These are phyloP conservation scores for Davidsoniella eucalypti DNA, from an alignment of 2,329 filamentous ascomycete genomes.

Conservation along the genomic window DNA sequence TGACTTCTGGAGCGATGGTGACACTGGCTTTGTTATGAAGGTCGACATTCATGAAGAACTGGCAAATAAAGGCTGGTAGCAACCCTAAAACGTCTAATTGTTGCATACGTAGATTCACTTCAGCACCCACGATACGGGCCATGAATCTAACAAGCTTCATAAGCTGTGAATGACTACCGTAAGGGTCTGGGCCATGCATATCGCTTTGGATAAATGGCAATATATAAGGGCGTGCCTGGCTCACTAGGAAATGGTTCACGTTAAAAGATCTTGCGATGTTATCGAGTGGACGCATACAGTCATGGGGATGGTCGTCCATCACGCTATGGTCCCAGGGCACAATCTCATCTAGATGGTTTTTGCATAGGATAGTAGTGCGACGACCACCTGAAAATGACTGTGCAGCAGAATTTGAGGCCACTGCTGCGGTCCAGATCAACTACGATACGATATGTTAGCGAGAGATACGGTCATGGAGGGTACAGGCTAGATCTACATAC, in stretches of 20 bases:
- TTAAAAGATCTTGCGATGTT: conserved; percentile 48
- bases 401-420: conserved; percentile 56
- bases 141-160: conserved; percentile 41
- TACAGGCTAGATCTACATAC: conserved; percentile 34
- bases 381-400: conserved; percentile 48
- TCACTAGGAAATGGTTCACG: conserved; percentile 89
- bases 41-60: conserved; percentile 69
- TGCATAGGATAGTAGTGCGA: conserved; percentile 54
- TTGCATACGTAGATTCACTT: conserved; percentile 63
- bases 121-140: conserved; percentile 53
- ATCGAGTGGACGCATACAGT: conserved; percentile 12
- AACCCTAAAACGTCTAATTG: conserved; percentile 66
- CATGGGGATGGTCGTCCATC: conserved; percentile 10
- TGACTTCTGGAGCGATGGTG: conserved; percentile 68
- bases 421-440: conserved; percentile 66
- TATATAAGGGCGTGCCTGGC: conserved; percentile 77
- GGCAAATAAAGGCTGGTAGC: conserved; percentile 51
- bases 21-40: conserved; percentile 45
- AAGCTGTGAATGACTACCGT: conserved; percentile 40
- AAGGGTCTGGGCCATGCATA: conserved; percentile 56
- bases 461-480: not conserved
- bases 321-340: conserved; percentile 41
- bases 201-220: conserved; percentile 72
- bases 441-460: conserved; percentile 19
- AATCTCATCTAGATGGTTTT: conserved; percentile 56